Percentiles rank a stretch among this genome's conserved stretches.
These are phyloP conservation scores for Salix dunnii DNA, from an alignment of 345 rosid genomes.

Conservation along the genomic window DNA sequence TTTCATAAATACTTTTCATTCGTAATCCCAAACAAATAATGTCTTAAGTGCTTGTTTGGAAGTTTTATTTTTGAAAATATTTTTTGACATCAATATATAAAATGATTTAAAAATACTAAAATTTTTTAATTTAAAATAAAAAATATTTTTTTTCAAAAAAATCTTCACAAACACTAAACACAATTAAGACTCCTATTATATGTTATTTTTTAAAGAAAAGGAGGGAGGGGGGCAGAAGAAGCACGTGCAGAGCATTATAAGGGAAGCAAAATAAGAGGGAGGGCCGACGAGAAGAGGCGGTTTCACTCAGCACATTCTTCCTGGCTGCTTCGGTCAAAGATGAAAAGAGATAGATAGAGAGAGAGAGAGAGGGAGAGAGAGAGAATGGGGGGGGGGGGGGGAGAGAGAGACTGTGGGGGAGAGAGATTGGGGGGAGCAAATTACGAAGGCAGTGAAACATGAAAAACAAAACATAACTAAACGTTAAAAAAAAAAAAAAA, in stretches of 20 bases:
- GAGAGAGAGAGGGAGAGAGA: not conserved
- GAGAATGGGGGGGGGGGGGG: no score
- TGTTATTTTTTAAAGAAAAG: not conserved
- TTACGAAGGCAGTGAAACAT: not conserved
- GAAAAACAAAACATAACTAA: not conserved
- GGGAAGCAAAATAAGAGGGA: not conserved
- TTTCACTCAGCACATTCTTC: not conserved
- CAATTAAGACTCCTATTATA: no score
- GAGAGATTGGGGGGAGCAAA: not conserved
- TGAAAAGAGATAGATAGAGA: not conserved
- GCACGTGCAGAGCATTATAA: not conserved
- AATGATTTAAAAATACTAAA: no score
- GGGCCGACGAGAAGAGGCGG: not conserved
- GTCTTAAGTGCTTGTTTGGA: no score
- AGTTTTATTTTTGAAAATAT: no score
- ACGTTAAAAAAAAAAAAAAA: not conserved
- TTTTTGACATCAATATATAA: no score
- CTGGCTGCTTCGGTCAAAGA: not conserved
- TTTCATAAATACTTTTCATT: no score
- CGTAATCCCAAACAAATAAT: no score
- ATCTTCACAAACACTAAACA: no score
- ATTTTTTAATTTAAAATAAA: no score
- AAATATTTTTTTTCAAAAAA: no score
- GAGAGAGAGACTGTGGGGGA: not conserved
- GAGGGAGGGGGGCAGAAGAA: not conserved